Evolutionary conservation across 2,329 filamentous ascomycete species (phyloP), one percentile per base, ranked within the genome.

Genomic region (Rhynchosporium agropyri): DNA sequence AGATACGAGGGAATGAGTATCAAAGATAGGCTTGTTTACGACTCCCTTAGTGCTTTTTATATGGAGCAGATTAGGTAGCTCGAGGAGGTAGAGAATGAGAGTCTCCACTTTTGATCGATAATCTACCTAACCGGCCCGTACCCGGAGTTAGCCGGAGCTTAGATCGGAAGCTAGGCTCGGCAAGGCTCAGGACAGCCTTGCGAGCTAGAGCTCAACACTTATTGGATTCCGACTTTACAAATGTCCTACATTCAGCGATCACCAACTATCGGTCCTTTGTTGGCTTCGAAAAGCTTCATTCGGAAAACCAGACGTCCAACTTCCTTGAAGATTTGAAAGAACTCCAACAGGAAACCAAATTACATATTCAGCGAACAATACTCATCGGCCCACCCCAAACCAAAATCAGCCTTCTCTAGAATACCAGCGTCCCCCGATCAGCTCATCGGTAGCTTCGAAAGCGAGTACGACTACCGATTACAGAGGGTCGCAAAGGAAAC

Each of bases 171-270:
- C 42, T 26, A 33, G 50, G 50, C 33, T 13, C 31, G 29, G 49
- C 38, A 40, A 42, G 46, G 58, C 36, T 38, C 48, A 54, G 51
- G 51, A 20, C 51, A 60, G 58, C 58, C 58, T 60, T 26, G 58
- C 40, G 36, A 36, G 51, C 10, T 46, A 1, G 4, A 50, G 56
- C 20, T 58, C 43, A 43, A 31, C 40, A 45, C 28, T 38, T 31
- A n/a, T 40, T 20, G 26, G 3, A 31, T 8, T 54, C 33, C 15
- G 20, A 42, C 33, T 54, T 29, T 20, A 54, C 33, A 40, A 28
- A 33, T 20, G 26, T 28, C 33, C n/a, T 26, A 40, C 6, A 9
- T 38, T 26, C 36, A 54, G 26, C 33, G 6, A 49, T 38, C 43
- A n/a, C 12, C 3, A 40, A 15, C 20, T 42, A 2, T 3, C 33